Percentiles rank a stretch among this genome's conserved stretches.
Evolutionary conservation across 2,329 filamentous ascomycete genomes (phyloP).

Genomic region (Fusarium temperatum): DNA sequence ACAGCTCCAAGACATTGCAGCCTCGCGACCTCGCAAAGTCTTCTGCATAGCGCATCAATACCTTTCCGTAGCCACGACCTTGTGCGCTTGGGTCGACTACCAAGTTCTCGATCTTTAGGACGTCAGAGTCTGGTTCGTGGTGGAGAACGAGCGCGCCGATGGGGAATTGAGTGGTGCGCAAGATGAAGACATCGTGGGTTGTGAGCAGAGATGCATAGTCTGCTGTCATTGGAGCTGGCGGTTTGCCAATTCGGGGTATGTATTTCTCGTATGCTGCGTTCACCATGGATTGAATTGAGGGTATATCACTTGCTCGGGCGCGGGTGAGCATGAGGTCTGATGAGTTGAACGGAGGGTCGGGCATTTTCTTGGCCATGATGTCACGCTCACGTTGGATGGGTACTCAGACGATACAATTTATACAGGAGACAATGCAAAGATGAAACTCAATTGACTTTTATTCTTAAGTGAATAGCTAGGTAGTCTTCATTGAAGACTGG

Average conservation of each 20-base stretch:
- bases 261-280: constrained; percentile 47
- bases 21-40: constrained; percentile 39
- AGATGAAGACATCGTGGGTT: constrained; percentile 34
- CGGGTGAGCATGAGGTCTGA: not conserved
- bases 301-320: constrained; percentile 29
- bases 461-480: not conserved
- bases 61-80: constrained; percentile 45
- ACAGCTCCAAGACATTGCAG: constrained; percentile 41
- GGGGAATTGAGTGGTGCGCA: constrained; percentile 28
- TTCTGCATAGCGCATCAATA: constrained; percentile 45
- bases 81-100: constrained; percentile 44
- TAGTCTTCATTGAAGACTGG: not conserved
- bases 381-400: fast-evolving
- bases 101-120: constrained; percentile 41
- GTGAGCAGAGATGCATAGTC: constrained; percentile 46
- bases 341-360: not conserved
- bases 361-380: not conserved
- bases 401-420: fast-evolving
- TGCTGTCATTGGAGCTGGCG: constrained; percentile 49
- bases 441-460: fast-evolving
- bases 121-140: constrained; percentile 19
- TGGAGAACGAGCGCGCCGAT: constrained; percentile 45
- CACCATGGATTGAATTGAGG: constrained; percentile 45
- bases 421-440: fast-evolving
- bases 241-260: constrained; percentile 47